These are phyloP conservation scores for Lipomyces chichibuensis DNA, from an alignment of 805 yeast species.

Conservation along the genomic window DNA sequence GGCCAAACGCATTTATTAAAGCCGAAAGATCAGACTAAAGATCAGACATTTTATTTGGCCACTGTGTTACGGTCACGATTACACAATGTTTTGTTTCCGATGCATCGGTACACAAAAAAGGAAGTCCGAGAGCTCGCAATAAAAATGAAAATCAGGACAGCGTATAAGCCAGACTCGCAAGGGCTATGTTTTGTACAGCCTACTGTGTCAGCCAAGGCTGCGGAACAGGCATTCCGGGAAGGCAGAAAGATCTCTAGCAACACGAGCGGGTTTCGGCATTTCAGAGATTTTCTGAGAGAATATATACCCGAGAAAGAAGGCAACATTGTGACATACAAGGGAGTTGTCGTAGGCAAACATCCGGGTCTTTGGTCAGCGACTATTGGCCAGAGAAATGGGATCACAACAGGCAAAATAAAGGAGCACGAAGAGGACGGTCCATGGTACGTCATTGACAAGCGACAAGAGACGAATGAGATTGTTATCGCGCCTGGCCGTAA, in stretches of 20 bases:
- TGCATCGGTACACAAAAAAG: constrained; percentile 77
- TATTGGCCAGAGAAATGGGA: constrained; percentile 80
- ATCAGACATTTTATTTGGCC: constrained; percentile 89
- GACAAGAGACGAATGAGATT: constrained; percentile 64
- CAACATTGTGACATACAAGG: constrained; percentile 73
- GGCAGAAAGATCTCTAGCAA: constrained; percentile 12
- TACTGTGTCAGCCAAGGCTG: constrained; percentile 22
- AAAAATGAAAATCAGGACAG: constrained; percentile 58
- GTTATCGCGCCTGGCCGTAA: constrained; percentile 75
- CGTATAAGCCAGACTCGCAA: constrained; percentile 87
- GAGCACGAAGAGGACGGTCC: constrained; percentile 71
- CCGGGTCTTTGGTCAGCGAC: constrained; percentile 94
- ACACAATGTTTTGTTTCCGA: constrained; percentile 66
- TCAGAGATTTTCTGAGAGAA: constrained; percentile 72
- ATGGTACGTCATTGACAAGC: constrained; percentile 85
- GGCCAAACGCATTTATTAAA: constrained; percentile 56
- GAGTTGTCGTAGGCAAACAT: constrained; percentile 77
- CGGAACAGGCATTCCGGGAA: constrained; percentile 14
- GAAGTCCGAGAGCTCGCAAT: constrained; percentile 70
- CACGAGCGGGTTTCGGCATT: constrained; percentile 41
- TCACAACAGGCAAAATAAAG: constrained; percentile 83
- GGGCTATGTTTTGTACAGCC: constrained; percentile 89
- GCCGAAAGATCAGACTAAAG: constrained; percentile 65
- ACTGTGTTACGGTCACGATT: constrained; percentile 58
- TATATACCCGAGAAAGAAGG: constrained; percentile 78